Base-by-base conservation (phyloP, 345 rosid genomes). In the Brassica nigra region DNA sequence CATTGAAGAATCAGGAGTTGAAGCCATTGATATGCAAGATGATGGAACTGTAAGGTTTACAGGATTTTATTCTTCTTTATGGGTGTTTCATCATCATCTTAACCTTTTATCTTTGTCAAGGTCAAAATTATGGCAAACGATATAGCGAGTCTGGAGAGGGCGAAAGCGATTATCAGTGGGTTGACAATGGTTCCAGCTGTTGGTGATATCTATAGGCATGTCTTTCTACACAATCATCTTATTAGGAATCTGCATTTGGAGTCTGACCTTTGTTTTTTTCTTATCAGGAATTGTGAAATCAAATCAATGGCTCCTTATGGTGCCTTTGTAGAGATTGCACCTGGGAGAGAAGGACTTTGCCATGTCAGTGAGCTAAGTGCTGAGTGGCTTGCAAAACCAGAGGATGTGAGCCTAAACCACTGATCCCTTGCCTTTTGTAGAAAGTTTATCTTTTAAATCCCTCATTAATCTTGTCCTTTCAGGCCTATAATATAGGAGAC, bases 341-440 rank as follows among this genome's bases (percentile, higher is more conserved):
- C 98, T 1, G 97, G 99, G 27, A 92, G 95, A 18, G 98, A 95
- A 89, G 99, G 99, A 80, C 95, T 95, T 84, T 95, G 99, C 87
- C 99, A 95, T 86, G 85, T 93, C 77, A 95, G 99, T 82, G 99
- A 95, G 83, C 87, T 95, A 71, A 93, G 89, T 82, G 78, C 89
- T 61, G 87, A 86, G 74, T 95, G 91, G 90, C 86, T 95, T 82
- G 86, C 98, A n/a, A 91, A 95, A 85, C 94, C 99, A 4, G 99
- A 95, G 85, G 99, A 95, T 80, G 99, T 95, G 87, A 87, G 94
- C 71, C 12, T 11, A 8, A 58, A 58, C 57, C 63, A 20, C 31
- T 80, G 34, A 42, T 64, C 34, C 16, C 20, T 7, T 69, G 10
- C 61, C 68, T 71, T 16, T 5, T 9, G 6, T 8, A 34, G 6